Conservation (phyloP, 192 early-diverging fungal genomes). For the Linnemannia exigua region DNA sequence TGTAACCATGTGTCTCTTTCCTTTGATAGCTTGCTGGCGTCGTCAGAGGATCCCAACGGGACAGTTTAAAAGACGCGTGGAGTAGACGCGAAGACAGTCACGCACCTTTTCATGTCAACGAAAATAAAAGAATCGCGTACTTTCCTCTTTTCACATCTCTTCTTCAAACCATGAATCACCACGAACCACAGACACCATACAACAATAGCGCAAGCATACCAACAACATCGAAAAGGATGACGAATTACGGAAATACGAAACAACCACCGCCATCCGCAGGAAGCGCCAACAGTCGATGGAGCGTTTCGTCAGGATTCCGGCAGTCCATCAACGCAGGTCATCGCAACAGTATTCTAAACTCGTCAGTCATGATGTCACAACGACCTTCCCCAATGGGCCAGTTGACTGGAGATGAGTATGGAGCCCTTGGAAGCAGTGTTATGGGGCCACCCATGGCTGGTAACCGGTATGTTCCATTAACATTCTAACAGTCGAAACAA, state of each 20-base stretch:
- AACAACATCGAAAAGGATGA: slow-evolving; percentile 2
- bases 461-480: slow-evolving; percentile 10
- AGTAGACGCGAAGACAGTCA: background rate
- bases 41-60: slow-evolving; percentile 2
- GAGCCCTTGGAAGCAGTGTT: slow-evolving; percentile 30
- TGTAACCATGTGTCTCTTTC: background rate
- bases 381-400: slow-evolving; percentile 45
- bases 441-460: slow-evolving; percentile 38
- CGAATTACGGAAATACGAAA: slow-evolving; percentile 6
- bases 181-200: slow-evolving; percentile 11
- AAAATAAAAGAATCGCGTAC: slow-evolving; percentile 18
- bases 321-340: slow-evolving; percentile 29
- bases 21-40: slow-evolving; percentile 8
- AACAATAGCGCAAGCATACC: background rate
- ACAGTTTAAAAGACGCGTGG: background rate
- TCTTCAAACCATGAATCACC: slow-evolving; percentile 5
- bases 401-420: slow-evolving; percentile 27
- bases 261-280: slow-evolving; percentile 23
- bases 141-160: background rate
- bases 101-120: background rate
- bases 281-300: slow-evolving; percentile 38
- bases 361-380: slow-evolving; percentile 27
- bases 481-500: no score
- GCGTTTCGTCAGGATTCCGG: slow-evolving; percentile 26
- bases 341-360: slow-evolving; percentile 24